These are phyloP conservation scores for Globisporangium abappressorium DNA, from an alignment of 352 stramenopile genomes.

Conservation along the genomic window DNA sequence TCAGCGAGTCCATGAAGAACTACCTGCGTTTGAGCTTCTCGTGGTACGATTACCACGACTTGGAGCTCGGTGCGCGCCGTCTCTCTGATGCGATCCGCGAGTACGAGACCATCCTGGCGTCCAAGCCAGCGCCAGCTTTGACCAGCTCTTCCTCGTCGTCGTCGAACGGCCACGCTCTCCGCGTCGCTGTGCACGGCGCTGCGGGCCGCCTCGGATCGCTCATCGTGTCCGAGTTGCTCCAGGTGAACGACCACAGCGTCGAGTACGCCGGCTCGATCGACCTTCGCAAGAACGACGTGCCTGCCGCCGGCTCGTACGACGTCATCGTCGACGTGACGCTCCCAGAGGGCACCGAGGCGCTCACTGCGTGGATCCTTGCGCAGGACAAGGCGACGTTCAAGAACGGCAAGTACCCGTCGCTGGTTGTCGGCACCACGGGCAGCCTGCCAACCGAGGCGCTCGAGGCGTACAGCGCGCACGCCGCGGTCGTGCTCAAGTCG, in stretches of 20 bases:
- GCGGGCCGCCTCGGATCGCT: constrained; percentile 65
- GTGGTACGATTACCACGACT: constrained; percentile 81
- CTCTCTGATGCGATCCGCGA: constrained; percentile 68
- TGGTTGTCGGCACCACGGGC: constrained; percentile 79
- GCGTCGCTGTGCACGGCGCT: constrained; percentile 71
- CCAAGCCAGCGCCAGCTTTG: constrained; percentile 24
- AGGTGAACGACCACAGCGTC: constrained; percentile 42
- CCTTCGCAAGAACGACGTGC: constrained; percentile 41
- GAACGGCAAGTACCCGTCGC: constrained; percentile 61
- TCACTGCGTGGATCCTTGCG: constrained; percentile 55
- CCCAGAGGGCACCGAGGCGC: constrained; percentile 62
- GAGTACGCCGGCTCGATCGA: constrained; percentile 58
- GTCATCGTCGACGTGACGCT: constrained; percentile 81
- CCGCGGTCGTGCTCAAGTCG: constrained; percentile 65
- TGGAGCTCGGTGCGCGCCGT: constrained; percentile 71
- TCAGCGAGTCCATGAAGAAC: constrained; percentile 87
- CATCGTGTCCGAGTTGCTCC: constrained; percentile 62
- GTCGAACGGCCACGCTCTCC: constrained; percentile 32
- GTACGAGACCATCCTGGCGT: constrained; percentile 44
- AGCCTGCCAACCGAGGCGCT: constrained; percentile 51
- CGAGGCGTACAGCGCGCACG: constrained; percentile 57
- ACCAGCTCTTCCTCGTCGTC: constrained; percentile 8
- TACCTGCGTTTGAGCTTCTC: constrained; percentile 86
- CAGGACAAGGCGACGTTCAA: constrained; percentile 54
- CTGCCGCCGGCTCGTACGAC: constrained; percentile 47